These are phyloP conservation scores for Leccinum boreale DNA, from an alignment of 768 basidiomycete species.

Conservation along the genomic window DNA sequence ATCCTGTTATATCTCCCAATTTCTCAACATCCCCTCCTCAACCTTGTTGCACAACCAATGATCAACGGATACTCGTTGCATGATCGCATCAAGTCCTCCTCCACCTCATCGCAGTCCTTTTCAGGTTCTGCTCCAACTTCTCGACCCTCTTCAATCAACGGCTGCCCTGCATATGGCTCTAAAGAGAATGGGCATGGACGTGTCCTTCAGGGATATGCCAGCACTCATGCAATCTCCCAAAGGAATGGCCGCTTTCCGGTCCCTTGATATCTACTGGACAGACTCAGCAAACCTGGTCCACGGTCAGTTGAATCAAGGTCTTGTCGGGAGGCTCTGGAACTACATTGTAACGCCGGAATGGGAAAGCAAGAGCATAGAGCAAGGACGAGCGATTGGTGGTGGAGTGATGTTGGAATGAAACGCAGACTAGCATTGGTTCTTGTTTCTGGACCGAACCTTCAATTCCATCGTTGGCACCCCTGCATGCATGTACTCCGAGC, in stretches of 20 bases:
- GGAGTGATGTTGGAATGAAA: conserved; percentile 50
- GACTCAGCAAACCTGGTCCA: conserved; percentile 31
- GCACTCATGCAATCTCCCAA: conserved; percentile 68
- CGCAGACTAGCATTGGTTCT: conserved; percentile 40
- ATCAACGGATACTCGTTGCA: conserved; percentile 39
- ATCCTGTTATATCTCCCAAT: conserved; percentile 59
- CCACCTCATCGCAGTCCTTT: conserved; percentile 7
- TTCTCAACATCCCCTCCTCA: conserved; percentile 31
- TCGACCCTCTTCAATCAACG: conserved; percentile 17
- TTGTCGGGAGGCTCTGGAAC: conserved; percentile 19
- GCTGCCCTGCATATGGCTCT: conserved; percentile 6
- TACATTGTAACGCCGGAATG: conserved; percentile 22
- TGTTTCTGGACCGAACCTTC: background rate
- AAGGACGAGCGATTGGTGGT: conserved; percentile 29
- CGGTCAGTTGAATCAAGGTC: conserved; percentile 22
- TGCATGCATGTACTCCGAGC: too few species aligned
- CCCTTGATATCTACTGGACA: conserved; percentile 55
- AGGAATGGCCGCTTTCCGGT: conserved; percentile 67
- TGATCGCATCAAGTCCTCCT: conserved; percentile 20
- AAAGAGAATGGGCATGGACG: conserved; percentile 33
- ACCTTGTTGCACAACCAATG: conserved; percentile 38
- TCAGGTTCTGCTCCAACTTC: background rate
- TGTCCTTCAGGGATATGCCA: conserved; percentile 60
- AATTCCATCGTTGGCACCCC: too few species aligned
- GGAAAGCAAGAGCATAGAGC: conserved; percentile 38